Percentiles rank a stretch among this genome's conserved stretches.
phyloP scores from a whole-genome alignment of 805 yeast species.

The Ogataea paraovalis region DNA sequence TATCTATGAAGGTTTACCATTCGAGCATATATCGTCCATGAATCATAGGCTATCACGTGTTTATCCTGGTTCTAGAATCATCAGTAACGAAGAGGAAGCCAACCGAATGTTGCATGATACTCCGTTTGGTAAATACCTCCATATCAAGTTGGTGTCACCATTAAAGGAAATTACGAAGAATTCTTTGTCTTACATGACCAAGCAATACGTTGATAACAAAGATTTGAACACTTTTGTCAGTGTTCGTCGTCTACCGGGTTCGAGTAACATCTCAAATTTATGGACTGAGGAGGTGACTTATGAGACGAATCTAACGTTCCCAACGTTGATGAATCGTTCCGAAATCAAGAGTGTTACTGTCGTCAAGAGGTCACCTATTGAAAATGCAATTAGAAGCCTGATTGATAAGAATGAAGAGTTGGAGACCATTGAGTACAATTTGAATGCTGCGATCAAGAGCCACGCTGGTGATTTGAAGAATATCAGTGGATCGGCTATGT shows the following conservation, averaged over 20 bases:
- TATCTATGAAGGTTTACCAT: slow-evolving; percentile 81
- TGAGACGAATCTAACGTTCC: slow-evolving; percentile 73
- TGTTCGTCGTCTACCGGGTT: slow-evolving; percentile 68
- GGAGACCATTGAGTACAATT: slow-evolving; percentile 59
- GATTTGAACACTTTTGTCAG: slow-evolving; percentile 67
- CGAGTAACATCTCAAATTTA: slow-evolving; percentile 64
- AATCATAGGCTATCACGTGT: slow-evolving; percentile 69
- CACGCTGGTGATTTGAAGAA: slow-evolving; percentile 29
- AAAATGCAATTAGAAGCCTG: slow-evolving; percentile 71
- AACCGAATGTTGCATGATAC: slow-evolving; percentile 42
- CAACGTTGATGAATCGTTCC: slow-evolving; percentile 81
- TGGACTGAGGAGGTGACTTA: slow-evolving; percentile 89
- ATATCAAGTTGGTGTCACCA: slow-evolving; percentile 71
- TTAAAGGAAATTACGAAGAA: slow-evolving; percentile 38
- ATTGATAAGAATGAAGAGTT: slow-evolving; percentile 68
- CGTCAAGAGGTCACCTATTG: slow-evolving; percentile 71
- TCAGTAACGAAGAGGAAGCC: slow-evolving; percentile 54
- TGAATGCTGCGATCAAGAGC: slow-evolving; percentile 43
- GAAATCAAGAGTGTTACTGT: slow-evolving; percentile 51
- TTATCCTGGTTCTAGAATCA: slow-evolving; percentile 78
- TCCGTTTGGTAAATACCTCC: slow-evolving; percentile 69
- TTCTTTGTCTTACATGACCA: slow-evolving; percentile 55
- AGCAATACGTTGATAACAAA: slow-evolving; percentile 72
- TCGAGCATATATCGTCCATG: slow-evolving; percentile 81
- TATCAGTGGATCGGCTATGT: slow-evolving; percentile 35